A percentile compares a stretch with the other conserved stretches of the same genome.
phyloP scores from a whole-genome alignment of 768 basidiomycete species.

The Rhizopogon vesiculosus region DNA sequence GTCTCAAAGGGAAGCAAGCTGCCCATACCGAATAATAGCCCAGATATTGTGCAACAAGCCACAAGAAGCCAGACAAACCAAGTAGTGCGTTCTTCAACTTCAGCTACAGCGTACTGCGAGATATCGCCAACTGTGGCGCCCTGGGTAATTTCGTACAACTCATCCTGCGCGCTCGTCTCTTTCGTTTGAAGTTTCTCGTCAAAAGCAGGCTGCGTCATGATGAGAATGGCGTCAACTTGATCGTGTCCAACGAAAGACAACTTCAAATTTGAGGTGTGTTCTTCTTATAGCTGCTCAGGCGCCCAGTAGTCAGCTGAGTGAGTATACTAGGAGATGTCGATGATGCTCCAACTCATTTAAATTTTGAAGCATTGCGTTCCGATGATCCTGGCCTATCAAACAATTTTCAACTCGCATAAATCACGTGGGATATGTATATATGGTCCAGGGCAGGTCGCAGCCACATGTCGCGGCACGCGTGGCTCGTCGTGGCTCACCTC shows the following conservation, averaged over 20 bases:
- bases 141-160: slow-evolving; percentile 14
- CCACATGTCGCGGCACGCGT: too few species aligned
- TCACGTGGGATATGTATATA: too few species aligned
- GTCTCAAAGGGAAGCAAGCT: background rate
- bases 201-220: background rate
- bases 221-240: too few species aligned
- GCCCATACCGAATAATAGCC: slow-evolving; percentile 64
- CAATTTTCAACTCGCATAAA: too few species aligned
- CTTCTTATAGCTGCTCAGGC: background rate
- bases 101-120: slow-evolving; percentile 54
- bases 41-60: slow-evolving; percentile 68
- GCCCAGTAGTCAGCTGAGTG: too few species aligned
- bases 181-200: background rate
- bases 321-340: too few species aligned
- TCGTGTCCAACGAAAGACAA: too few species aligned
- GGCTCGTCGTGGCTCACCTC: too few species aligned
- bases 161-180: slow-evolving; percentile 3
- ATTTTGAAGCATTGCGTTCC: too few species aligned
- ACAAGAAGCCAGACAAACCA: slow-evolving; percentile 80
- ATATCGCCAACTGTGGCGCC: slow-evolving; percentile 38
- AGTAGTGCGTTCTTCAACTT: slow-evolving; percentile 63
- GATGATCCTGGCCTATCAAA: too few species aligned
- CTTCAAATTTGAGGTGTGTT: background rate
- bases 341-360: too few species aligned
- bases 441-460: too few species aligned